Base-by-base conservation (phyloP, 768 basidiomycete genomes). In the Tylopilus plumbeoviolaceoides region DNA sequence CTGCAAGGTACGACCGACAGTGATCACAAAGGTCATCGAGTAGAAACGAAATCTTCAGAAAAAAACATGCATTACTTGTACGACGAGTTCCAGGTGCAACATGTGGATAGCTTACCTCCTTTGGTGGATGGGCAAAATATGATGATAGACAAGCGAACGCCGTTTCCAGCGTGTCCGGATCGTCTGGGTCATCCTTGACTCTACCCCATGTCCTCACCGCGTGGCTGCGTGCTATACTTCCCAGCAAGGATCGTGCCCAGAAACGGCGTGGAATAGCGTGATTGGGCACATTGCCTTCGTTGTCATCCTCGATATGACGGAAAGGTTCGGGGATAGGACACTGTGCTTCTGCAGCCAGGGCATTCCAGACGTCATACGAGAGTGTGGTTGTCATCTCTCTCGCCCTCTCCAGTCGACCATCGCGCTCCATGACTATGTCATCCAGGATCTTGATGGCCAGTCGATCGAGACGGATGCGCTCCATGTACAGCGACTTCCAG, bases 351-450 rank as follows among this genome's bases (percentile, higher is more conserved):
- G 72, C 57, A 18, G 76, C 70, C 49, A 85, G 61, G 17, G 64
- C 75, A 59, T 84, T 78, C 80, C 80, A 85, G 36, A 77, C 73
- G 54, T 85, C 84, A 55, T 79, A 74, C 11, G 72, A 73, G 57
- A 76, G 65, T 38, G 65, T 65, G n/a, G 70, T 62, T 21, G 62
- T 68, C 12, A 83, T 54, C 35, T 67, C 63, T 41, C 70, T 62
- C 15, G 78, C 78, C 53, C 65, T 60, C 30, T 69, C 67, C 41
- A 72, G 67, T 50, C 81, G 72, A 14, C 65, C 69, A n/a, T 61
- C 57, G 30, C 74, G 69, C 17, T 70, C 58, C 44, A 51, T 30
- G 9, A 78, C 63, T 38, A 84, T 75, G 23, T 56, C 59, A 47
- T 78, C 72, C 35, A 85, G 58, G 27, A 73, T 65, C 14, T 58